phyloP scores from a whole-genome alignment of 208 protist species.

The Leishmania mexicana region DNA sequence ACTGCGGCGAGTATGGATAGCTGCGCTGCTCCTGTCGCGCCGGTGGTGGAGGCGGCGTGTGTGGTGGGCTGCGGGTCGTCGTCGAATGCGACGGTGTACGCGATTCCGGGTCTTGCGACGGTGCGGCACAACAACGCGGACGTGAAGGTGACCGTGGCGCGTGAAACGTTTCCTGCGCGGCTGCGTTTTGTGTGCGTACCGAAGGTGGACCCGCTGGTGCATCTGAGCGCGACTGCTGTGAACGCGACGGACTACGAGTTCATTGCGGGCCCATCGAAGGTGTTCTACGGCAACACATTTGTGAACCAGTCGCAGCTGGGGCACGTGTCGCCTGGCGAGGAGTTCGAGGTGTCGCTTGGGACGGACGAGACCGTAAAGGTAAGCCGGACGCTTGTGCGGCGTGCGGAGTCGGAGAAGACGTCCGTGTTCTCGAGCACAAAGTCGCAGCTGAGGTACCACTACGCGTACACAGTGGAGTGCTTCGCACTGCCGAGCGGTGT shows the following conservation, averaged over 20 bases:
- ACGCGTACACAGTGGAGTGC: slow-evolving; percentile 30
- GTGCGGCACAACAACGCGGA: slow-evolving; percentile 51
- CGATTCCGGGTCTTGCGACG: slow-evolving; percentile 42
- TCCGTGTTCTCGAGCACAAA: slow-evolving; percentile 25
- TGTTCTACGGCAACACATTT: slow-evolving; percentile 57
- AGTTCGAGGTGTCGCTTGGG: slow-evolving; percentile 55
- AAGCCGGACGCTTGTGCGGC: slow-evolving; percentile 30
- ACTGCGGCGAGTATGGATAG: background rate
- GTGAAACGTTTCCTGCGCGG: slow-evolving; percentile 36
- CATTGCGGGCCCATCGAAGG: slow-evolving; percentile 48
- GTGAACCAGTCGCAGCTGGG: slow-evolving; percentile 45
- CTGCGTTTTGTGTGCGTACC: slow-evolving; percentile 44
- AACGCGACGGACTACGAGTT: slow-evolving; percentile 55
- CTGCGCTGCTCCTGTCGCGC: slow-evolving; percentile 16
- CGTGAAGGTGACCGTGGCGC: slow-evolving; percentile 47
- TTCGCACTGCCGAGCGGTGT: slow-evolving; percentile 13
- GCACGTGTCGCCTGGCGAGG: slow-evolving; percentile 41
- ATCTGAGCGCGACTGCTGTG: slow-evolving; percentile 41
- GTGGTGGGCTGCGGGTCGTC: slow-evolving; percentile 24
- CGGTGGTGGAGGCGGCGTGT: slow-evolving; percentile 19
- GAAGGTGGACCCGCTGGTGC: slow-evolving; percentile 35
- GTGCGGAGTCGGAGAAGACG: slow-evolving; percentile 27
- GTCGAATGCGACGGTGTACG: slow-evolving; percentile 40
- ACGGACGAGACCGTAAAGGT: slow-evolving; percentile 45
- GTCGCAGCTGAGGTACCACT: slow-evolving; percentile 29